A percentile compares a stretch with the other conserved stretches of the same genome.
These are phyloP conservation scores for Fusarium ambrosium DNA, from an alignment of 2,329 filamentous ascomycete species.

Conservation along the genomic window DNA sequence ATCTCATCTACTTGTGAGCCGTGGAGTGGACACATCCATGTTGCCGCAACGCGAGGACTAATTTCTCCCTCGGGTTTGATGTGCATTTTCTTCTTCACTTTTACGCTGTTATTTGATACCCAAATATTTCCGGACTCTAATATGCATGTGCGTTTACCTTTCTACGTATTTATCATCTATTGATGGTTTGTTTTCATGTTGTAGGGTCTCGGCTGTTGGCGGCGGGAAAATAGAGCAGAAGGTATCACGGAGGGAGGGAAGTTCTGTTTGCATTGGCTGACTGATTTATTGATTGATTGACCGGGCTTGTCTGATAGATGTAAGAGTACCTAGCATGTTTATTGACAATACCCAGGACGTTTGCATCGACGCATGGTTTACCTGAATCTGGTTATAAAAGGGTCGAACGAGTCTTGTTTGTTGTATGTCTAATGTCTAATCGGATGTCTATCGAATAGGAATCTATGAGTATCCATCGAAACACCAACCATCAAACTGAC, in stretches of 20 bases:
- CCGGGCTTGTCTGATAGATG: constrained; percentile 13
- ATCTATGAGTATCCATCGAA: constrained; percentile 3
- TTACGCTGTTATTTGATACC: constrained; percentile 49
- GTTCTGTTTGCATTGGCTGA: constrained; percentile 23
- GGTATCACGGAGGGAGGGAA: constrained; percentile 9
- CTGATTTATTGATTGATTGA: not conserved
- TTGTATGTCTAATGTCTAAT: constrained; percentile 10
- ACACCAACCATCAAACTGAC: not conserved
- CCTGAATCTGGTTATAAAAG: constrained; percentile 1
- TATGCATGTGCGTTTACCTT: constrained; percentile 20
- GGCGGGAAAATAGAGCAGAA: constrained; percentile 38
- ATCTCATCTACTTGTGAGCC: not conserved
- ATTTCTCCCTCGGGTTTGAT: not conserved
- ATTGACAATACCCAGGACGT: constrained; percentile 22
- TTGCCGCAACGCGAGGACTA: constrained; percentile 5
- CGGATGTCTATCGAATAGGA: constrained; percentile 11
- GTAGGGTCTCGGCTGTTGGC: constrained; percentile 14
- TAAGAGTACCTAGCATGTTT: constrained; percentile 19
- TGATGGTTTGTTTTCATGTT: constrained; percentile 26
- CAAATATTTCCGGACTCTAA: constrained; percentile 30
- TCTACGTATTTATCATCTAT: constrained; percentile 14
- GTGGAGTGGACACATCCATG: not conserved
- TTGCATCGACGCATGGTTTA: constrained; percentile 10
- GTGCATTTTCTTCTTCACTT: constrained; percentile 37
- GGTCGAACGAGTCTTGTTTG: constrained; percentile 6